phyloP scores from a whole-genome alignment of 306 rosid genomes.

The Ceratonia siliqua region DNA sequence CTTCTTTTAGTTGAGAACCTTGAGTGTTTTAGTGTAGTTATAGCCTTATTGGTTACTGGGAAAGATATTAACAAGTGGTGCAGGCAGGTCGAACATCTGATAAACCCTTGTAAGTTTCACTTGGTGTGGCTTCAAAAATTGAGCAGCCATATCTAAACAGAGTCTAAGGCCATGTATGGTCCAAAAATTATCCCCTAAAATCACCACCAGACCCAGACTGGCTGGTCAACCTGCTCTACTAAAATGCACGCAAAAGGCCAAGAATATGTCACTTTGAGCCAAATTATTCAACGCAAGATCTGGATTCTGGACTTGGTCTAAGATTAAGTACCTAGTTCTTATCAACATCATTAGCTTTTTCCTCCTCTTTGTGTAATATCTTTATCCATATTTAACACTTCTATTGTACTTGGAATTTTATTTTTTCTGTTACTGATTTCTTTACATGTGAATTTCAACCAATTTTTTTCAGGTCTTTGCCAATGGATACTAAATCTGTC shows the following conservation, averaged over 20 bases:
- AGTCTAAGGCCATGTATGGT: neutral
- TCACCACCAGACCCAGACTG: neutral
- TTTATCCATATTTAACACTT: neutral
- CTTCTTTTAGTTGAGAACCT: neutral
- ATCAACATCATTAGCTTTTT: neutral
- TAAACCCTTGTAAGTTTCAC: neutral
- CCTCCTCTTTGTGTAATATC: neutral
- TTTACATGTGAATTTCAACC: neutral
- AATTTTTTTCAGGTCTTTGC: constrained; percentile 40
- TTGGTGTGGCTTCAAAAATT: neutral
- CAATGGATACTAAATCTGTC: constrained; percentile 72
- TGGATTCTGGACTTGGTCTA: neutral
- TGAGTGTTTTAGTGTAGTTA: neutral
- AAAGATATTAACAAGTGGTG: neutral
- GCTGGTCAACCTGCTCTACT: neutral
- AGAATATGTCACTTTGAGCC: neutral
- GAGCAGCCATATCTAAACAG: neutral
- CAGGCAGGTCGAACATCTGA: neutral
- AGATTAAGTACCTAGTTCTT: neutral
- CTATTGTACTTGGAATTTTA: neutral
- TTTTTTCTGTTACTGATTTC: constrained; percentile 10
- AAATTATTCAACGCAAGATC: neutral
- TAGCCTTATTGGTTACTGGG: neutral
- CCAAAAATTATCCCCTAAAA: neutral
- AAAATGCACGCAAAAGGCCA: neutral